Conservation (phyloP, 2,329 filamentous ascomycete genomes). For the Hymenoscyphus fructigenus region DNA sequence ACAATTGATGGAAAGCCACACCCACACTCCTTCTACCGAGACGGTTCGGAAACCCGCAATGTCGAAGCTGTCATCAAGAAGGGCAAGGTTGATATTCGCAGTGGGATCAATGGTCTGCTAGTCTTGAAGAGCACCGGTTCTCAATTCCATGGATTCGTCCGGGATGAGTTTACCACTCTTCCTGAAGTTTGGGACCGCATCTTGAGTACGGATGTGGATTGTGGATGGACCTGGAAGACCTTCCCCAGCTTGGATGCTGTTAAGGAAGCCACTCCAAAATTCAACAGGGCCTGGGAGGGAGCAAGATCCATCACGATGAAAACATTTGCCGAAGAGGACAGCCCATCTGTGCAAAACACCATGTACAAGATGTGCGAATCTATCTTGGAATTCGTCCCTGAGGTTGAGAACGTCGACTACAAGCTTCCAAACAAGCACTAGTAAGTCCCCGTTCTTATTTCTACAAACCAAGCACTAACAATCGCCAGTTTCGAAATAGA, state of each 20-base stretch:
- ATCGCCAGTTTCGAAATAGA: conserved; percentile 51
- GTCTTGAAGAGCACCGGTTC: conserved; percentile 97
- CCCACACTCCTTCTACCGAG: conserved; percentile 91
- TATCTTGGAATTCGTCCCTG: conserved; percentile 74
- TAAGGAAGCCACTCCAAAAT: conserved; percentile 60
- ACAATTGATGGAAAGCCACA: conserved; percentile 83
- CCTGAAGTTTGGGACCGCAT: conserved; percentile 93
- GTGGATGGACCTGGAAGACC: conserved; percentile 78
- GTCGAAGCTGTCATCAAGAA: conserved; percentile 72
- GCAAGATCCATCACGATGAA: conserved; percentile 86
- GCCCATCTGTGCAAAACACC: conserved; percentile 90
- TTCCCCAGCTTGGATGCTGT: conserved; percentile 69
- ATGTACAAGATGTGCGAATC: conserved; percentile 98
- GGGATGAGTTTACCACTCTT: conserved; percentile 90
- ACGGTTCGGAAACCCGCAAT: conserved; percentile 83
- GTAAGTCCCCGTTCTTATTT: conserved; percentile 48
- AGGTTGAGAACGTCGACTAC: conserved; percentile 74
- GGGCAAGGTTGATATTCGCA: conserved; percentile 68
- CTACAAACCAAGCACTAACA: not conserved
- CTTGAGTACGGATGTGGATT: conserved; percentile 88
- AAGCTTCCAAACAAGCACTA: conserved; percentile 97
- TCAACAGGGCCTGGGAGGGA: conserved; percentile 75
- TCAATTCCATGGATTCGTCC: conserved; percentile 90
- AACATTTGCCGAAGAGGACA: conserved; percentile 86
- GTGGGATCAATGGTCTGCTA: conserved; percentile 75